These are phyloP conservation scores for Eleusine coracana DNA, from an alignment of 176 grass and related monocot genomes.

Conservation along the genomic window DNA sequence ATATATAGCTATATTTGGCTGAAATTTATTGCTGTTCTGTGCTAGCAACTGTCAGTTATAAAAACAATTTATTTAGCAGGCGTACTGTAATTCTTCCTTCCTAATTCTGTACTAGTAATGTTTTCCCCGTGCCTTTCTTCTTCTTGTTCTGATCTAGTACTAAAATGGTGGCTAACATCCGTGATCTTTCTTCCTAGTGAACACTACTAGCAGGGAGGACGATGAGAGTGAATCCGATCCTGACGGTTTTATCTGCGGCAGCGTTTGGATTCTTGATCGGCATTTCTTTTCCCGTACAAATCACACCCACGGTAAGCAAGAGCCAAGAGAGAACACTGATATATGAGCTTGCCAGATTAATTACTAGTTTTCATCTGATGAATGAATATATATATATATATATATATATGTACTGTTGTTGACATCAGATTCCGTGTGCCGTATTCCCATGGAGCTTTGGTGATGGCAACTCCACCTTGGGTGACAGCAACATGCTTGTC, in stretches of 20 bases:
- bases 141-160: not conserved
- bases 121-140: not conserved
- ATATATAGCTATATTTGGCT: not conserved
- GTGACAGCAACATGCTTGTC: not conserved
- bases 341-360: too few species aligned
- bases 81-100: not conserved
- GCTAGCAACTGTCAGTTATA: not conserved
- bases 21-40: not conserved
- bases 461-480: not conserved
- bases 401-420: too few species aligned
- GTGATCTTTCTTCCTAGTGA: not conserved
- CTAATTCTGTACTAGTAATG: too few species aligned
- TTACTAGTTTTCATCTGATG: too few species aligned
- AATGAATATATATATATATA: too few species aligned
- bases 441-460: not conserved
- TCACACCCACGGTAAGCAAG: not conserved
- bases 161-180: too few species aligned
- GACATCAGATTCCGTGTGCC: not conserved
- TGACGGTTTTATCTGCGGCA: not conserved
- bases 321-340: too few species aligned
- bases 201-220: not conserved
- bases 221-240: constrained; percentile 11
- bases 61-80: not conserved
- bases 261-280: constrained; percentile 13
- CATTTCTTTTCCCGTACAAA: constrained; percentile 6